Conservation (phyloP, 2,329 filamentous ascomycete genomes). For the Sphaerulina musiva region DNA sequence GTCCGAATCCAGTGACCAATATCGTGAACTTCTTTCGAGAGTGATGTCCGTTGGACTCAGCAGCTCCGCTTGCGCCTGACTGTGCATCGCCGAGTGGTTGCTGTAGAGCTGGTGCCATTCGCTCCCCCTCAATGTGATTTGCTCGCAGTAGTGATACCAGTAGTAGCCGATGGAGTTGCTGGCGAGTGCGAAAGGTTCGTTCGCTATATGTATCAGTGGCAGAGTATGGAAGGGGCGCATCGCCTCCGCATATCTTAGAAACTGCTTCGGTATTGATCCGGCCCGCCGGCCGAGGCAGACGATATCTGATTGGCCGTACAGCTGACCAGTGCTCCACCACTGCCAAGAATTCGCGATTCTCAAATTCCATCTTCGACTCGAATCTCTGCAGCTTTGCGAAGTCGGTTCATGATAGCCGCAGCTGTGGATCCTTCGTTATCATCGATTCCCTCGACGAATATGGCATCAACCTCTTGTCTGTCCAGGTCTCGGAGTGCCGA, state of each 20-base stretch:
- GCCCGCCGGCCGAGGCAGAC: conserved; percentile 1
- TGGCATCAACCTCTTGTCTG: conserved; percentile 67
- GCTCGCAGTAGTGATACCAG: neutral
- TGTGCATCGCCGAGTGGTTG: conserved; percentile 4
- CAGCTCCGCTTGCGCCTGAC: neutral
- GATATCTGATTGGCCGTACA: neutral
- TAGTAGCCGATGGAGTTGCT: neutral
- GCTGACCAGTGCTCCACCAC: neutral
- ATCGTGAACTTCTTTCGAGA: conserved; percentile 32
- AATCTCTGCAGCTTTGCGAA: conserved; percentile 45
- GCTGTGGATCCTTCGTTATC: conserved; percentile 66
- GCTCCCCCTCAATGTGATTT: neutral
- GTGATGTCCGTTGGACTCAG: neutral
- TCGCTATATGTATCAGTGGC: neutral
- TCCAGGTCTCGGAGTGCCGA: conserved; percentile 81
- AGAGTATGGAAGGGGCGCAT: neutral
- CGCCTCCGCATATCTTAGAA: neutral
- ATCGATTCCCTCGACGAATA: conserved; percentile 81
- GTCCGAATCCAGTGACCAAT: conserved; percentile 43
- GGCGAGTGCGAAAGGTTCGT: neutral
- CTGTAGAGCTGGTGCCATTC: conserved; percentile 14
- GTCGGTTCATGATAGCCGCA: conserved; percentile 55
- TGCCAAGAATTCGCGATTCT: neutral
- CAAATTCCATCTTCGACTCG: conserved; percentile 20
- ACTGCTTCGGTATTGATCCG: neutral